A percentile compares a stretch with the other conserved stretches of the same genome.
Evolutionary conservation across 306 rosid species (phyloP).

Genomic region (Prosopis cineraria): DNA sequence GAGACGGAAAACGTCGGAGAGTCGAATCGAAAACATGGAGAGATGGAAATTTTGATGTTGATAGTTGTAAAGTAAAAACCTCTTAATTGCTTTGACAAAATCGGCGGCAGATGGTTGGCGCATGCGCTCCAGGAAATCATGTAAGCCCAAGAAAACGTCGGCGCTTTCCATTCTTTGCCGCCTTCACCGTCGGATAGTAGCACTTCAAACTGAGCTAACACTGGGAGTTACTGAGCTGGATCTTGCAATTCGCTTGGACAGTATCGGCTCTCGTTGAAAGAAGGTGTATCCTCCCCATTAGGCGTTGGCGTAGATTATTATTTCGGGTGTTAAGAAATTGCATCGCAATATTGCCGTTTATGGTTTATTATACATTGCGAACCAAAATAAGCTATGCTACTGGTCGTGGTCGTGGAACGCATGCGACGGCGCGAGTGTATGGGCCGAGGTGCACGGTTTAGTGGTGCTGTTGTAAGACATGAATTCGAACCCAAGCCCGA

Average conservation of each 20-base stretch:
- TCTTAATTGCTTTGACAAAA: slow-evolving; percentile 94
- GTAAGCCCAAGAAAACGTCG: slow-evolving; percentile 86
- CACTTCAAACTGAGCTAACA: not conserved
- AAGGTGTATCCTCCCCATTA: not conserved
- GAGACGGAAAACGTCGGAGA: not conserved
- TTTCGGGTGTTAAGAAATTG: no score
- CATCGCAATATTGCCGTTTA: no score
- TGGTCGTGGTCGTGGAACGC: no score
- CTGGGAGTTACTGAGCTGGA: not conserved
- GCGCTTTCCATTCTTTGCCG: slow-evolving; percentile 74
- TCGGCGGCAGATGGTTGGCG: slow-evolving; percentile 95
- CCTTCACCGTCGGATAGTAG: not conserved
- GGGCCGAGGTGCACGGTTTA: no score
- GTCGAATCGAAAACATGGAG: not conserved
- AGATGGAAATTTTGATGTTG: not conserved
- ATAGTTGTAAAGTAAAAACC: slow-evolving; percentile 39
- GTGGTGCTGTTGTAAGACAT: no score
- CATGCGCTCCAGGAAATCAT: slow-evolving; percentile 96
- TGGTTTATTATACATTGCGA: not conserved
- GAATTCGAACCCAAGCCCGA: no score
- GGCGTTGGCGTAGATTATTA: not conserved
- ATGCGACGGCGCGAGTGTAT: no score
- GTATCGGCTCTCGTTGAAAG: not conserved
- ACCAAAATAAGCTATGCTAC: no score
- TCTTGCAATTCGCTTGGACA: not conserved